A percentile compares a stretch with the other conserved stretches of the same genome.
These are phyloP conservation scores for Heterobasidion irregulare DNA, from an alignment of 1,284 basidiomycete genomes.

Conservation along the genomic window DNA sequence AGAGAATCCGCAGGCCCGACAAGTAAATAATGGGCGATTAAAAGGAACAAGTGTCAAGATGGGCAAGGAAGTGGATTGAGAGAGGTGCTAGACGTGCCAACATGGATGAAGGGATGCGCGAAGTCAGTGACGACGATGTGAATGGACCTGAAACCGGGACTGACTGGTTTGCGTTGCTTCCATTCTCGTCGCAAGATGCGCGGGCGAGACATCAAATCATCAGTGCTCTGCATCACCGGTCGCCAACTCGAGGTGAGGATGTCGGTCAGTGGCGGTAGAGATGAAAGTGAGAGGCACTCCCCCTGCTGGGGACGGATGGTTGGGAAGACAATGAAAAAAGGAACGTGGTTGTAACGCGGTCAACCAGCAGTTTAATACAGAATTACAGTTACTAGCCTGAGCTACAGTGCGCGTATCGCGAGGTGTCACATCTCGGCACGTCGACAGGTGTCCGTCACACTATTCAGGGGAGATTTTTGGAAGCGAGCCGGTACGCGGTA, in stretches of 20 bases:
- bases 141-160: conserved; percentile 5
- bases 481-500: too few relatives aligned
- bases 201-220: conserved; percentile 4
- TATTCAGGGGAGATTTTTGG: too few relatives aligned
- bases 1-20: conserved; percentile 39
- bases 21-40: conserved; percentile 40
- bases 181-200: conserved; percentile 21
- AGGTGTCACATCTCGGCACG: too few relatives aligned
- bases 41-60: conserved; percentile 34
- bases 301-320: background rate
- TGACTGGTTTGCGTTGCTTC: conserved; percentile 26
- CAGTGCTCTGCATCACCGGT: background rate
- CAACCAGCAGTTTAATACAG: background rate
- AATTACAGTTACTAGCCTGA: background rate
- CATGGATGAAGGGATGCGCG: conserved; percentile 7
- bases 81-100: conserved; percentile 28
- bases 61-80: conserved; percentile 43
- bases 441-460: too few relatives aligned
- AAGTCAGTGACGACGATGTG: background rate
- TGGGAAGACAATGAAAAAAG: background rate
- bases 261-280: background rate
- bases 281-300: background rate
- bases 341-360: conserved; percentile 3
- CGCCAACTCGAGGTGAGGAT: background rate
- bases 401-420: too few relatives aligned